Percentiles rank a stretch among this genome's conserved stretches.
Evolutionary conservation across 2,329 filamentous ascomycete species (phyloP).

Genomic region (Cytospora piceicola): DNA sequence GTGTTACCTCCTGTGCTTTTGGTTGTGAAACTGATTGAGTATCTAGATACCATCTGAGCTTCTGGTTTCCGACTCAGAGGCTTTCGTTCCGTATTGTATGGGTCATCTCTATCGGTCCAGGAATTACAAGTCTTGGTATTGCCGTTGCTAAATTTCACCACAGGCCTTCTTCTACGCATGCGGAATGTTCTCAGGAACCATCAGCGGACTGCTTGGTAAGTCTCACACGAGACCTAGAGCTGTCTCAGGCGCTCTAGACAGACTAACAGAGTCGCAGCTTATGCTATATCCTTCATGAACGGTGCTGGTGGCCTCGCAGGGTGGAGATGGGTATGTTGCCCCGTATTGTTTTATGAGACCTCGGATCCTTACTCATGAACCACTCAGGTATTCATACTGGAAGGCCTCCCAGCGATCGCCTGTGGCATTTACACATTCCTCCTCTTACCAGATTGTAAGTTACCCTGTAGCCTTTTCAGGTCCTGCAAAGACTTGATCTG

Average conservation of each 20-base stretch:
- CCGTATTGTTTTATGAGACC: not conserved
- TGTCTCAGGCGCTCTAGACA: not conserved
- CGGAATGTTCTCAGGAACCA: constrained; percentile 40
- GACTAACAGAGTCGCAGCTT: constrained; percentile 29
- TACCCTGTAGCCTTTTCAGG: not conserved
- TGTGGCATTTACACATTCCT: constrained; percentile 35
- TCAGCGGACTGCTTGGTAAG: constrained; percentile 37
- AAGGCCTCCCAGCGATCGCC: constrained; percentile 36
- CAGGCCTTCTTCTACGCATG: constrained; percentile 41
- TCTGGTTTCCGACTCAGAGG: constrained; percentile 41
- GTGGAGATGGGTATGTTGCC: constrained; percentile 35
- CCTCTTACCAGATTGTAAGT: constrained; percentile 35
- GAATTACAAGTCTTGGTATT: fast-evolving
- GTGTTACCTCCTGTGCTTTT: too few relatives aligned
- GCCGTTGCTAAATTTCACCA: not conserved
- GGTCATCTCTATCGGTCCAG: not conserved
- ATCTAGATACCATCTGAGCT: constrained; percentile 36
- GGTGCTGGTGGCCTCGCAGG: constrained; percentile 34
- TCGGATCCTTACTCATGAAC: constrained; percentile 10
- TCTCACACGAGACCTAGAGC: too few relatives aligned
- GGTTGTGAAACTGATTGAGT: not conserved
- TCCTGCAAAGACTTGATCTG: not conserved
- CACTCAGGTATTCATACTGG: constrained; percentile 36
- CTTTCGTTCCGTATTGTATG: constrained; percentile 39
- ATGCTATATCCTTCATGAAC: constrained; percentile 38